Conservation (phyloP, 106 monocot genomes). For the Apostasia shenzhenica region DNA sequence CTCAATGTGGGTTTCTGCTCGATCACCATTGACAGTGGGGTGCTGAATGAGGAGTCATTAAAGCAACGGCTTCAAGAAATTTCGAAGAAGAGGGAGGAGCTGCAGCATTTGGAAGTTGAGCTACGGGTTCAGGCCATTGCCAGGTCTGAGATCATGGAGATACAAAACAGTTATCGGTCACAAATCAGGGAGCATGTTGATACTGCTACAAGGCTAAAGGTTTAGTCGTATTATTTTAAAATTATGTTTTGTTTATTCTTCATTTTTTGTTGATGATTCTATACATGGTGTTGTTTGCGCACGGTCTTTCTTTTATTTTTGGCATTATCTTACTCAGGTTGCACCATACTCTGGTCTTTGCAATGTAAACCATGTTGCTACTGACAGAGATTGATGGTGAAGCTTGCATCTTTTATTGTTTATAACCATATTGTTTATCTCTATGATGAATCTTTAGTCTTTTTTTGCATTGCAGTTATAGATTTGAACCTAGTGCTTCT, state of each 20-base stretch:
- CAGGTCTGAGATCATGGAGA: constrained; percentile 29
- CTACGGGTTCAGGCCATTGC: constrained; percentile 39
- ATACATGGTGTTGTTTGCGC: no score
- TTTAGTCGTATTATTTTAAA: constrained; percentile 7
- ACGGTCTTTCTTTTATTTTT: no score
- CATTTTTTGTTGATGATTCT: background rate
- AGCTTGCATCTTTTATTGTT: no score
- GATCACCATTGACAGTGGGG: constrained; percentile 36
- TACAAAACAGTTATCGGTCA: constrained; percentile 31
- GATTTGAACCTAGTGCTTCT: no score
- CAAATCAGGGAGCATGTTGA: constrained; percentile 55
- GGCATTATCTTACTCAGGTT: no score
- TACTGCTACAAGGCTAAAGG: constrained; percentile 53
- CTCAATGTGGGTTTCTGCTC: constrained; percentile 32
- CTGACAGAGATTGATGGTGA: no score
- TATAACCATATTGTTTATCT: no score
- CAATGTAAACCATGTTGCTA: no score
- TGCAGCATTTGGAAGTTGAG: constrained; percentile 55
- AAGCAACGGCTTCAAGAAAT: constrained; percentile 44
- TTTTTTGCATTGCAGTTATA: no score
- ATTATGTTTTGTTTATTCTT: no score
- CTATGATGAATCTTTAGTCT: no score
- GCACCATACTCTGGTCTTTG: no score
- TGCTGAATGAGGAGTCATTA: constrained; percentile 30
- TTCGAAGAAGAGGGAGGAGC: constrained; percentile 39